Percentiles rank a stretch among this genome's conserved stretches.
Conservation (phyloP, 1,139 yeast genomes). For the Sugiyamaella grinbergsii region DNA sequence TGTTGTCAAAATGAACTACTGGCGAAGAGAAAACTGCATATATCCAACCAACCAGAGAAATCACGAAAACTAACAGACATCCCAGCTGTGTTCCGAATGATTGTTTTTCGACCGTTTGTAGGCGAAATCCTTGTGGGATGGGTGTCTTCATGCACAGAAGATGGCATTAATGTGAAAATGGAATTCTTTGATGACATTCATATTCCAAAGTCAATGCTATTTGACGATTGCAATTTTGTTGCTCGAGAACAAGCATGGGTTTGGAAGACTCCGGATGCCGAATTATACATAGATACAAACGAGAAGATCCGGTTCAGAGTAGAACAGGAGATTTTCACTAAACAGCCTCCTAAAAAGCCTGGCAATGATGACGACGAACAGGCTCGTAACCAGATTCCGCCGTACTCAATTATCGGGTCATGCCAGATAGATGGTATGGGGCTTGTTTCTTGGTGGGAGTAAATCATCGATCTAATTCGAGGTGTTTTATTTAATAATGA, state of each 20-base stretch:
- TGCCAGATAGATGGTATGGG: slow-evolving; percentile 98
- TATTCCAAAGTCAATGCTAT: slow-evolving; percentile 77
- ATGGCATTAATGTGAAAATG: slow-evolving; percentile 79
- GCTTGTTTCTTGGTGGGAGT: slow-evolving; percentile 92
- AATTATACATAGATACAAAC: slow-evolving; percentile 80
- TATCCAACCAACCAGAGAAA: too few relatives aligned
- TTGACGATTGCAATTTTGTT: slow-evolving; percentile 70
- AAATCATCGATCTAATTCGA: background rate
- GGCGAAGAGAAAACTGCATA: too few relatives aligned
- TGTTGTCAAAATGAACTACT: too few relatives aligned
- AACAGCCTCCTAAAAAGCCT: slow-evolving; percentile 75
- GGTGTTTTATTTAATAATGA: background rate
- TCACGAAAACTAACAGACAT: background rate
- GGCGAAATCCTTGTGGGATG: slow-evolving; percentile 95
- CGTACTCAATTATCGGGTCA: slow-evolving; percentile 84
- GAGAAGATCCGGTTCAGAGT: slow-evolving; percentile 89
- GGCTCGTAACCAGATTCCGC: slow-evolving; percentile 50
- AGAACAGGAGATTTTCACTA: slow-evolving; percentile 83
- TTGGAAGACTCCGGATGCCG: slow-evolving; percentile 73
- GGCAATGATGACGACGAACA: slow-evolving; percentile 48
- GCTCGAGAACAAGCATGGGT: slow-evolving; percentile 88
- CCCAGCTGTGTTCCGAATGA: slow-evolving; percentile 63
- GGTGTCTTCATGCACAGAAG: slow-evolving; percentile 83
- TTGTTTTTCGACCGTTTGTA: slow-evolving; percentile 89
- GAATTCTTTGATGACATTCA: slow-evolving; percentile 91